Base-by-base conservation (phyloP, 73 alveolate genomes). In the Effrenium voratum region DNA sequence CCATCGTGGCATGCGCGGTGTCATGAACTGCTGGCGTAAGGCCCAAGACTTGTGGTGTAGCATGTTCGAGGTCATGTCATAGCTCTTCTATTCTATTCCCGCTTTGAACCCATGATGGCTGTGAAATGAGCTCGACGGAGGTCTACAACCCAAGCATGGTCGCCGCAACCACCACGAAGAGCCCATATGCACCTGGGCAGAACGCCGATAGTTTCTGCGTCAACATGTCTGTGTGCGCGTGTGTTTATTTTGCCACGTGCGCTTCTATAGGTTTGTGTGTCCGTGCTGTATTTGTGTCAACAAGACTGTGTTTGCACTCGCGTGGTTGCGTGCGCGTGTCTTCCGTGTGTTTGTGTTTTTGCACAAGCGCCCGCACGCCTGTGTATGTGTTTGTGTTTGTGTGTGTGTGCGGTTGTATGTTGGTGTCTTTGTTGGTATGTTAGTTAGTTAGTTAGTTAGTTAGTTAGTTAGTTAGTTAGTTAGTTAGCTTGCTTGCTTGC, bases 141-240 rank as follows among this genome's bases (percentile, higher is more conserved):
- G 94, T 86, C 84, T 86, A 86, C 83, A 86, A 86, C 41, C 94
- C 94, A 16, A 86, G 83, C 70, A 86, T 86, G 94, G 94, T 86
- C 63, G 77, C 94, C 24, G 60, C 43, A 36, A 86, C 94, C 50
- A 86, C 94, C 94, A 86, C 94, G 44, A 86, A 86, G 94, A 86
- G 94, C 77, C 83, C 94, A 10, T 86, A 86, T 60, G 94, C 50
- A 5, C 40, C 94, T 70, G 38, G 83, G 93, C 77, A 15, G 44
- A 15, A 12, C 0, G n/a, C 15, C 50, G 50, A 10, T 45, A 49
- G 15, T 34, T 34, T 38, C 83, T 0, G 30, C 28, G 83, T 45
- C 49, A n/a, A 12, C 30, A 30, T 5, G 47, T 10, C 30, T 70
- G 49, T 10, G 30, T n/a, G 82, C 10, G 36, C 5, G 30, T 5